Evolutionary conservation across 148 eudicot genomes (phyloP).

Genomic region (Persicaria maculosa): DNA sequence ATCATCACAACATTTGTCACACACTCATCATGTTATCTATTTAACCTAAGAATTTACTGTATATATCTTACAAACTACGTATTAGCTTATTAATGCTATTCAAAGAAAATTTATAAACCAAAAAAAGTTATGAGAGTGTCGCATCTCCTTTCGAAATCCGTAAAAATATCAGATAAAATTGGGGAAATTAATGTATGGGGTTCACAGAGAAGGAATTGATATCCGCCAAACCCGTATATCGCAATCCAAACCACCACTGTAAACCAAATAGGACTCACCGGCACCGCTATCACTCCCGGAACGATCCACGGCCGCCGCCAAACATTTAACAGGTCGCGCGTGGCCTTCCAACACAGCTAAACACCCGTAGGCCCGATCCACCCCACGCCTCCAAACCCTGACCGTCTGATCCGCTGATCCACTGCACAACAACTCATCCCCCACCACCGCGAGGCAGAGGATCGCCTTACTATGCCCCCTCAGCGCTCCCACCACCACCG

Average conservation of each 20-base stretch:
- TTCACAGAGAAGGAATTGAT: constrained; percentile 33
- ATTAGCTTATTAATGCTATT: too few species aligned
- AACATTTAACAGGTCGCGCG: constrained; percentile 52
- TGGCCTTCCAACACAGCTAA: constrained; percentile 75
- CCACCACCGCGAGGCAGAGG: constrained; percentile 51
- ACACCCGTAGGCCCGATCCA: constrained; percentile 42
- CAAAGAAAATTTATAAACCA: too few species aligned
- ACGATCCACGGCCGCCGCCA: constrained; percentile 43
- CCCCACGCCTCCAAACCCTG: constrained; percentile 65
- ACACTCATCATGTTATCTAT: too few species aligned
- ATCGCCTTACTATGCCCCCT: constrained; percentile 78
- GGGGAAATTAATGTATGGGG: not conserved
- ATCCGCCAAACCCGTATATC: constrained; percentile 60
- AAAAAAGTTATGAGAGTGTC: too few species aligned
- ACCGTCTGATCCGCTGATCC: constrained; percentile 84
- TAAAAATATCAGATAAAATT: not conserved
- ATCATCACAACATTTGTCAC: too few species aligned
- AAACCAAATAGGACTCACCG: constrained; percentile 39
- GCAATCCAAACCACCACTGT: constrained; percentile 78
- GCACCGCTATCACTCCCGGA: not conserved
- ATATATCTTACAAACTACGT: too few species aligned
- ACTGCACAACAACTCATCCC: constrained; percentile 51
- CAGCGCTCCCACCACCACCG: constrained; percentile 61
- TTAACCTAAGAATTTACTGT: too few species aligned
- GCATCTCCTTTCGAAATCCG: too few species aligned